Percentiles rank a stretch among this genome's conserved stretches.
These are phyloP conservation scores for Aegilops umbellulata DNA, from an alignment of 176 grass and related monocot genomes.

Conservation along the genomic window DNA sequence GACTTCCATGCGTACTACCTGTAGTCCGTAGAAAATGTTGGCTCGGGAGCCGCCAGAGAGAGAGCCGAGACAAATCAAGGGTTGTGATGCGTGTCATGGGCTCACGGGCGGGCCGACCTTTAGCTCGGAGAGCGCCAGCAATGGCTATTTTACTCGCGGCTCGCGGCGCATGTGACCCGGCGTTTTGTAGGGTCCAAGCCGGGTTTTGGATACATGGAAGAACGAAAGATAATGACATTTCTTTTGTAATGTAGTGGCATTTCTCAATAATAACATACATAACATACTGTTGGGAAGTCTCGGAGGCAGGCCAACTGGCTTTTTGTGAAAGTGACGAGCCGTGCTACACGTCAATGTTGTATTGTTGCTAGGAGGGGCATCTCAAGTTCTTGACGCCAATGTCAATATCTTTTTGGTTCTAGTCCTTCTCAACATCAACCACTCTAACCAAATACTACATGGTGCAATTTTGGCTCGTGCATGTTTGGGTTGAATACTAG, in stretches of 20 bases:
- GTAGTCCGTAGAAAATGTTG: too few species aligned
- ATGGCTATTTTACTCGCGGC: neutral
- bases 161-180: neutral
- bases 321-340: neutral
- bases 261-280: too few species aligned
- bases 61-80: neutral
- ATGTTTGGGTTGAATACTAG: too few species aligned
- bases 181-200: neutral
- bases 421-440: neutral
- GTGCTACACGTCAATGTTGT: neutral
- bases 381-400: neutral
- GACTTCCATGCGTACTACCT: conserved; percentile 6
- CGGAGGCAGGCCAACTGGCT: neutral
- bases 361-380: neutral
- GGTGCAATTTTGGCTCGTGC: too few species aligned
- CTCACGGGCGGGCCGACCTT: neutral
- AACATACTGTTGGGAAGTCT: neutral
- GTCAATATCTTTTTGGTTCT: neutral
- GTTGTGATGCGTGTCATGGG: neutral
- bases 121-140: neutral
- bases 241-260: neutral
- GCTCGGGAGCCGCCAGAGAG: too few species aligned
- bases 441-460: too few species aligned
- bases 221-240: neutral
- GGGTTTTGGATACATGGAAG: neutral